Percentiles rank a stretch among this genome's conserved stretches.
These are phyloP conservation scores for Ambrosiella xylebori DNA, from an alignment of 2,329 filamentous ascomycete species.

Conservation along the genomic window DNA sequence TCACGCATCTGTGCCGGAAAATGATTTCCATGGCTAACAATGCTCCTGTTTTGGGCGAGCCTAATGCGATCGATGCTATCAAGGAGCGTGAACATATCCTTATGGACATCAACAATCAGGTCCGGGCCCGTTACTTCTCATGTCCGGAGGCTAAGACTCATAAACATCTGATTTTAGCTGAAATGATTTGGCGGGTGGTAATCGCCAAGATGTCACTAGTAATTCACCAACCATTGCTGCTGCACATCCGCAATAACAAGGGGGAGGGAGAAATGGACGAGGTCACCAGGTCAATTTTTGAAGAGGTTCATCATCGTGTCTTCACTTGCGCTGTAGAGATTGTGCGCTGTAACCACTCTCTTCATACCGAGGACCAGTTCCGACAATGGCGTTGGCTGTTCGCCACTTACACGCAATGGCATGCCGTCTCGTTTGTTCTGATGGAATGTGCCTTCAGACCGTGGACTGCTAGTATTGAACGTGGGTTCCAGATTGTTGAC, in stretches of 20 bases:
- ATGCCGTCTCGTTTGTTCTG: slow-evolving; percentile 31
- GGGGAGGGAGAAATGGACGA: slow-evolving; percentile 28
- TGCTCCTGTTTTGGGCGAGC: slow-evolving; percentile 6
- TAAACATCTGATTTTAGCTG: slow-evolving; percentile 49
- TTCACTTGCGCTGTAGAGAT: slow-evolving; percentile 59
- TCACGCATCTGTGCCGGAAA: slow-evolving; percentile 17
- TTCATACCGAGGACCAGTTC: slow-evolving; percentile 40
- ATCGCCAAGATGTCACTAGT: slow-evolving; percentile 65
- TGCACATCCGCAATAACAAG: slow-evolving; percentile 16
- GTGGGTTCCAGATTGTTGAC: slow-evolving; percentile 31
- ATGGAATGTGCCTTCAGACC: slow-evolving; percentile 29
- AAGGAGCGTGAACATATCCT: slow-evolving; percentile 9
- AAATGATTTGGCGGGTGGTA: slow-evolving; percentile 51
- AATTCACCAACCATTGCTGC: slow-evolving; percentile 56
- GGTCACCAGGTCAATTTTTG: slow-evolving; percentile 19
- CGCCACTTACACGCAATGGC: slow-evolving; percentile 34
- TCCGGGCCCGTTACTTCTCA: slow-evolving; percentile 37
- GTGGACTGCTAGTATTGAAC: slow-evolving; percentile 33
- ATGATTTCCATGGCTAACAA: slow-evolving; percentile 16
- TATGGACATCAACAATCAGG: slow-evolving; percentile 27
- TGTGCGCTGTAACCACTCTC: slow-evolving; percentile 47
- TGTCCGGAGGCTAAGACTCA: slow-evolving; percentile 29
- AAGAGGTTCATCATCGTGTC: slow-evolving; percentile 46
- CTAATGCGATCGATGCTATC: slow-evolving; percentile 9
- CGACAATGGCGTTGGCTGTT: slow-evolving; percentile 33